phyloP scores from a whole-genome alignment of 768 basidiomycete genomes.

The Auriscalpium orientale region DNA sequence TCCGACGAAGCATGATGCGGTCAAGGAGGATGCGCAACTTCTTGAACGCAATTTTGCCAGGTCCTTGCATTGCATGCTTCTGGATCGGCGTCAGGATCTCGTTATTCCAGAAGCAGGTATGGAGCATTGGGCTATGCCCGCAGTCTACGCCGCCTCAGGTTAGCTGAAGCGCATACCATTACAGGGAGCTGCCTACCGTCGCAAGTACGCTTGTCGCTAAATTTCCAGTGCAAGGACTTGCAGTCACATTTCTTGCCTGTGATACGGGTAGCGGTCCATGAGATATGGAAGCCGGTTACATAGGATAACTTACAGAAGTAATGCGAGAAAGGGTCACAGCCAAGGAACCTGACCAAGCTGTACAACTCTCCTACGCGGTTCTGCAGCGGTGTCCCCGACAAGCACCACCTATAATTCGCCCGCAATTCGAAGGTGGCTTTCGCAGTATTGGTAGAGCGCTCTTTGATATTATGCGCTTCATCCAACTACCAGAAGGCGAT shows the following conservation, averaged over 20 bases:
- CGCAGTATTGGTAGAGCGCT: slow-evolving; percentile 88
- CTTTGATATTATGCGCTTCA: slow-evolving; percentile 98
- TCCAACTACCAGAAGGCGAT: slow-evolving; percentile 51
- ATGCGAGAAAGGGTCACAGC: slow-evolving; percentile 87
- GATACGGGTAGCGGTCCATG: not conserved
- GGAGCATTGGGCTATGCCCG: slow-evolving; percentile 80
- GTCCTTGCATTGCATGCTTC: slow-evolving; percentile 75
- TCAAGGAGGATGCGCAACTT: slow-evolving; percentile 86
- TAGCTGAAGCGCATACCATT: too few species aligned
- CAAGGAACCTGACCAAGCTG: slow-evolving; percentile 85
- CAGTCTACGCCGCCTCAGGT: slow-evolving; percentile 44
- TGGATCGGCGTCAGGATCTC: slow-evolving; percentile 96
- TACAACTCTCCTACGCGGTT: slow-evolving; percentile 99
- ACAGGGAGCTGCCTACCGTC: slow-evolving; percentile 48
- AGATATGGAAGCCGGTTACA: not conserved
- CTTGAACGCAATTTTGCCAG: slow-evolving; percentile 80
- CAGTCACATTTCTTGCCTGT: slow-evolving; percentile 86
- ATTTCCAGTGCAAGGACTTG: slow-evolving; percentile 94
- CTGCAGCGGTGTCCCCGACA: slow-evolving; percentile 94
- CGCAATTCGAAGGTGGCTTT: slow-evolving; percentile 92
- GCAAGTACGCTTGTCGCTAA: slow-evolving; percentile 74
- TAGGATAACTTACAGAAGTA: slow-evolving; percentile 67
- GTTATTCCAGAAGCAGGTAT: slow-evolving; percentile 95
- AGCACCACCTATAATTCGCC: slow-evolving; percentile 83
- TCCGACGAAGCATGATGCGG: slow-evolving; percentile 91